Evolutionary conservation across 805 yeast genomes (phyloP), one percentile per base, ranked within the genome.

Genomic region (Ogataea zsoltii): DNA sequence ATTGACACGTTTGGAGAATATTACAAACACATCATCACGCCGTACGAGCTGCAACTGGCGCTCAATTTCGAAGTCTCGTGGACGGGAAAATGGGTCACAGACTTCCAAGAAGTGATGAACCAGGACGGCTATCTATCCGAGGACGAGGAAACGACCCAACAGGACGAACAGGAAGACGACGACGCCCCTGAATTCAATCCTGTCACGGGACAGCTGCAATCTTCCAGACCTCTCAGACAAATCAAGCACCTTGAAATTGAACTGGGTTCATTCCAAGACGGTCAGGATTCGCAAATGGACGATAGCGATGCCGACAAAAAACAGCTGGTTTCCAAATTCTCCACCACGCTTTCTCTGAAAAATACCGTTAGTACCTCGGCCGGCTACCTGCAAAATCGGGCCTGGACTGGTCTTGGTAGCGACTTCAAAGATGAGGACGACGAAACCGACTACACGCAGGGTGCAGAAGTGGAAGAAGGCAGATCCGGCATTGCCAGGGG

Each of bases 1-100:
- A 65, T 94, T 12, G 96, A 92, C 63, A 80, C 83, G 45, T 70
- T 69, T 38, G 87, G 83, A 51, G 95, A 88, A 49, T 92, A 85
- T 61, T 88, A 80, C 69, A 89, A 84, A 63, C 98, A 98, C 0
- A 86, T 94, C 10, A 80, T 94, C 15, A 94, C 99, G 0, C 98
- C 98, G 0, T 92, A 88, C 65, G 99, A 94, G 63, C 69, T 94
- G 33, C 77, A 83, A 38, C 67, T 92, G 63, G 96, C 98, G 0
- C 72, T 94, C 46, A 77, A 78, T 50, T 81, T 79, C 18, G 89
- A 85, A 51, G 73, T 88, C 17, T 72, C 81, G 1, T 94, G 99
- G 99, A 83, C 95, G 0, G 98, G 98, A 1, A 77, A 85, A 54
- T 94, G 99, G 98, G 77, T 87, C 10, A 80, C 89, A 1, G 94